Conservation (phyloP, 768 basidiomycete genomes). For the Candolleomyces aberdarensis region DNA sequence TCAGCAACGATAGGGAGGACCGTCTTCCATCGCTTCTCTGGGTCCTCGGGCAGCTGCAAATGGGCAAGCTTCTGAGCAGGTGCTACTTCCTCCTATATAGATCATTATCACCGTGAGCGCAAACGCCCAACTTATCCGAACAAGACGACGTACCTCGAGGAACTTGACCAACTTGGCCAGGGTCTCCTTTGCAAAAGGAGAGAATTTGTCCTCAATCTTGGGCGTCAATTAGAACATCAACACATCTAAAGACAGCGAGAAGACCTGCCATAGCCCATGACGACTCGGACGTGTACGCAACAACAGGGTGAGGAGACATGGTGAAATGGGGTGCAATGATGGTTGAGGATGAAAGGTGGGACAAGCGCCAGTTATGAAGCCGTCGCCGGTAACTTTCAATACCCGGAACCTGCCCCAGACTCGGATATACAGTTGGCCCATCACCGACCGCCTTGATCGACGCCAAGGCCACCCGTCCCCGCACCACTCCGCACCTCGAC, state of each 20-base stretch:
- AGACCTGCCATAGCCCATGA: conserved; percentile 78
- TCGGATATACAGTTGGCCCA: background rate
- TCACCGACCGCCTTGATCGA: background rate
- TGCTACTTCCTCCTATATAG: conserved; percentile 77
- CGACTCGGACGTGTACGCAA: conserved; percentile 75
- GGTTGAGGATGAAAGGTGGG: background rate
- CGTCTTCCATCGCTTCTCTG: conserved; percentile 76
- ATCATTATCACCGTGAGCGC: background rate
- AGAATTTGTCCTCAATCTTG: conserved; percentile 91
- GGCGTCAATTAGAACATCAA: background rate
- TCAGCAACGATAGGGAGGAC: conserved; percentile 78
- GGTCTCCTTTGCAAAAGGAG: conserved; percentile 82
- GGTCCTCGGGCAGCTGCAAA: conserved; percentile 77
- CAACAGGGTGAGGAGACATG: conserved; percentile 69
- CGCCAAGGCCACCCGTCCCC: background rate
- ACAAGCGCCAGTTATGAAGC: background rate
- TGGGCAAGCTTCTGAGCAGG: conserved; percentile 78
- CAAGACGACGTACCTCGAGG: conserved; percentile 56
- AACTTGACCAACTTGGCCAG: conserved; percentile 82
- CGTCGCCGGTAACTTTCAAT: background rate
- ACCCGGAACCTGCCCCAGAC: background rate
- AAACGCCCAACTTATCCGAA: background rate
- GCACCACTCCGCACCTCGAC: background rate
- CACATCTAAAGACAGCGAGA: background rate
- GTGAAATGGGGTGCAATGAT: background rate